Percentiles rank a stretch among this genome's conserved stretches.
These are phyloP conservation scores for Nyctanthes arbortristis DNA, from an alignment of 257 asterid species.

Conservation along the genomic window DNA sequence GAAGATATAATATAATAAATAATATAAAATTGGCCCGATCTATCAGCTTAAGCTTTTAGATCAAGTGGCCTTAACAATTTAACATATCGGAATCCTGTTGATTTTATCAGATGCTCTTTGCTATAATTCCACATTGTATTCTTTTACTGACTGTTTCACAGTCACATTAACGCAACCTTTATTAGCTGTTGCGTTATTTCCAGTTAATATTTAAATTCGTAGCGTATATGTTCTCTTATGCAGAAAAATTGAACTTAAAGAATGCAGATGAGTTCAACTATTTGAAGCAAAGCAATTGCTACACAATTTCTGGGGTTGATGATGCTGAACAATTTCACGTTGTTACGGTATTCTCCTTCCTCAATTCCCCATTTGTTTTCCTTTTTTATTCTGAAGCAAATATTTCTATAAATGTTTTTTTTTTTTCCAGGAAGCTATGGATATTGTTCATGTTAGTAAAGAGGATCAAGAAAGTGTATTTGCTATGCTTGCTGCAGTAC, in stretches of 20 bases:
- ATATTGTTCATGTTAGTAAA: slow-evolving; percentile 84
- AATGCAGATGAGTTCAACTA: slow-evolving; percentile 74
- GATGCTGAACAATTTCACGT: slow-evolving; percentile 87
- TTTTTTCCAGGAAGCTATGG: slow-evolving; percentile 84
- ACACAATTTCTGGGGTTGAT: slow-evolving; percentile 79
- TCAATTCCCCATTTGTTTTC: slow-evolving; percentile 12
- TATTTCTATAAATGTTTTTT: slow-evolving; percentile 25
- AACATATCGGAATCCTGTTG: slow-evolving; percentile 12
- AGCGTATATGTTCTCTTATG: slow-evolving; percentile 23
- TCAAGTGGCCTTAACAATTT: too few species aligned
- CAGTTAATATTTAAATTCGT: slow-evolving; percentile 7
- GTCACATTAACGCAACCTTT: slow-evolving; percentile 8
- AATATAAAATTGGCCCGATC: too few species aligned
- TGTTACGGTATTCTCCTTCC: slow-evolving; percentile 55
- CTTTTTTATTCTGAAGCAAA: slow-evolving; percentile 23
- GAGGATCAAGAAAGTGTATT: slow-evolving; percentile 91
- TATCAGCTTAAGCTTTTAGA: too few species aligned
- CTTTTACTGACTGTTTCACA: slow-evolving; percentile 6
- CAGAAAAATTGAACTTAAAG: slow-evolving; percentile 79
- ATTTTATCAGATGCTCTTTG: slow-evolving; percentile 4
- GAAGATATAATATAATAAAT: too few species aligned
- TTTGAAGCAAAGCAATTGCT: slow-evolving; percentile 85
- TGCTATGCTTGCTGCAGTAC: slow-evolving; percentile 95
- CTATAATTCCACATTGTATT: background rate
- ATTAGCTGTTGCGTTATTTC: background rate